Evolutionary conservation across 139 green algal genomes (phyloP), one percentile per base, ranked within the genome.

Genomic region (Marvania coccoides): DNA sequence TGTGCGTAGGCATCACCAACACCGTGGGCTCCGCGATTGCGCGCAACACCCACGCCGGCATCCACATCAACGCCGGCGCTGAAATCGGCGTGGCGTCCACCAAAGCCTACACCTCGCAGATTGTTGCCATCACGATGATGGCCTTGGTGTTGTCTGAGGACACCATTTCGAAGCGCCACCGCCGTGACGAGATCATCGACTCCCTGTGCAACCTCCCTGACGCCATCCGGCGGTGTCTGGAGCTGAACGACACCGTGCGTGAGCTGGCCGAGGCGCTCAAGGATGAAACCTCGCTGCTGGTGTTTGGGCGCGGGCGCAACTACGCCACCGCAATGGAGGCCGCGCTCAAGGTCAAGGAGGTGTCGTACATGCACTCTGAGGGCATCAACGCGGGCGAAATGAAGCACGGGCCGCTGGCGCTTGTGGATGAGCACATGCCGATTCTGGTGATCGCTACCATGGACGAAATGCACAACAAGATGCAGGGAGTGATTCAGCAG

Each of bases 351-450:
- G 70, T 87, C 10, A 96, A 97, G 78, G 91, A 97, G 76, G 88
- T 97, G 12, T 87, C 88, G 4, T 83, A 95, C 29, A 94, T 96
- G 74, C 93, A 98, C 83, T 90, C 76, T 51, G 93, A 99, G 73
- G 94, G 94, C 74, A 97, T 99, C 71, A 84, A 97, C 56, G 91
- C 94, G 8, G 94, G 94, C 1, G 94, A 99, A 81, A 96, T 99
- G 87, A 99, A 99, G 87, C 94, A 99, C 78, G 94, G 94, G 2
- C 93, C 94, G 12, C 82, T 99, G 60, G 92, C 92, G 24, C 78
- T 98, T 13, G 87, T 98, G 37, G 92, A 97, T 62, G 84, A 95
- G 66, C 84, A 81, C 37, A 71, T 98, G 66, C 91, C 92, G 30
- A 87, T 96, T 58, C 77, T 98, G 8, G 87, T 97, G 26, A 67